Percentiles rank a stretch among this genome's conserved stretches.
phyloP scores from a whole-genome alignment of 1,284 basidiomycete species.

The Naganishia cerealis region DNA sequence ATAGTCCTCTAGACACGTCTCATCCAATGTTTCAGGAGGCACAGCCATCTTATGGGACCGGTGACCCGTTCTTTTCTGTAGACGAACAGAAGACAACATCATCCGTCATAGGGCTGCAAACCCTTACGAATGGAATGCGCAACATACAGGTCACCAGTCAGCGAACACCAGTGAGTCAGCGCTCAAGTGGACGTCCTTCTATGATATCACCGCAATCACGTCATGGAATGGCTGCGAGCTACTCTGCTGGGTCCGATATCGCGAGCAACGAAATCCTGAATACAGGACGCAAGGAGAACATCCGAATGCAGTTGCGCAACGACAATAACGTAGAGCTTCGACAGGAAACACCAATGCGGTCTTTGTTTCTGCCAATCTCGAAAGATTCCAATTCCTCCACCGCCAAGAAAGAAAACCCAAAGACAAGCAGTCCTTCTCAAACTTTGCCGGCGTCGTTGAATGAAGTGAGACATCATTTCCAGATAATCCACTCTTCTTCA shows the following conservation, averaged over 20 bases:
- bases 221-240: background rate
- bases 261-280: background rate
- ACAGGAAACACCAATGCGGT: background rate
- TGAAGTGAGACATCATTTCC: background rate
- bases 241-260: background rate
- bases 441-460: background rate
- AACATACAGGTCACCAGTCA: background rate
- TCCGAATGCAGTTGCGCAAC: background rate
- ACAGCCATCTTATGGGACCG: background rate
- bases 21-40: no score
- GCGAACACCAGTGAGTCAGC: background rate
- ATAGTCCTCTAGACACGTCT: background rate
- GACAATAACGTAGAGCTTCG: constrained; percentile 4
- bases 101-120: background rate
- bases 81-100: no score
- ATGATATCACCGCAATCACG: background rate
- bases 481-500: background rate
- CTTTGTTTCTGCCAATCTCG: background rate
- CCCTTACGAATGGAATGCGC: constrained; percentile 9
- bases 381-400: background rate
- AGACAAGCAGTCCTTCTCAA: background rate
- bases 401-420: background rate
- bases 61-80: background rate
- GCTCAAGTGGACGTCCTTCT: constrained; percentile 4
- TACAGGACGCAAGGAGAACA: background rate